phyloP scores from a whole-genome alignment of 345 rosid genomes.

The Psidium friedrichsthalianum region DNA sequence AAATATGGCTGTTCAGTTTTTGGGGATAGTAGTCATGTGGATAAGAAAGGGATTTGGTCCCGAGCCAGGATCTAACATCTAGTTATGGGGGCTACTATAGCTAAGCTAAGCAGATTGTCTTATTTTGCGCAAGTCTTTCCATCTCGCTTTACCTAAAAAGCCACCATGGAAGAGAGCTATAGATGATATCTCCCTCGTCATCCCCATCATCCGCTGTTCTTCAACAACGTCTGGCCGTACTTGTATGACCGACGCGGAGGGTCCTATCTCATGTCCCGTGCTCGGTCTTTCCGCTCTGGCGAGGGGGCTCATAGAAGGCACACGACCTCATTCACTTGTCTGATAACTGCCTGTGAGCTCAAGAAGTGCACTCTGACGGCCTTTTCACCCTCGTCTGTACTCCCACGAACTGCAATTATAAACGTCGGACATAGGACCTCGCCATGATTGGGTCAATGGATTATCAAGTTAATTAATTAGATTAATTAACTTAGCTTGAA shows the following conservation, averaged over 20 bases:
- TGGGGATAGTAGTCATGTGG: too few relatives aligned
- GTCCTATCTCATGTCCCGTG: not conserved
- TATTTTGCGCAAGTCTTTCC: not conserved
- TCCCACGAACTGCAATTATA: not conserved
- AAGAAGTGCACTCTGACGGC: not conserved
- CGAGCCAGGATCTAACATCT: too few relatives aligned
- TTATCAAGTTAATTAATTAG: too few relatives aligned
- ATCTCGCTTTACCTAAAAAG: not conserved
- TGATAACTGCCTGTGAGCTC: not conserved
- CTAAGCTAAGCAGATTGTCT: not conserved
- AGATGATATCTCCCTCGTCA: not conserved
- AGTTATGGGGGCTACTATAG: too few relatives aligned
- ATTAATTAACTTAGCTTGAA: too few relatives aligned
- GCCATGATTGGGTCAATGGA: too few relatives aligned
- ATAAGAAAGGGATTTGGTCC: too few relatives aligned
- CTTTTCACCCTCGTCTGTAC: not conserved
- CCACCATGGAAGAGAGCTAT: not conserved
- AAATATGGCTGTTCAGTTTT: too few relatives aligned
- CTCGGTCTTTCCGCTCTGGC: not conserved
- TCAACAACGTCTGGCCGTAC: not conserved
- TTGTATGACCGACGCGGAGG: not conserved
- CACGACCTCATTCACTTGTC: not conserved
- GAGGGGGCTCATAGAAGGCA: not conserved
- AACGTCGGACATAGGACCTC: not conserved
- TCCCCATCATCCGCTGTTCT: not conserved